Evolutionary conservation across 1,284 basidiomycete genomes (phyloP).

Genomic region (Amylostereum areolatum): DNA sequence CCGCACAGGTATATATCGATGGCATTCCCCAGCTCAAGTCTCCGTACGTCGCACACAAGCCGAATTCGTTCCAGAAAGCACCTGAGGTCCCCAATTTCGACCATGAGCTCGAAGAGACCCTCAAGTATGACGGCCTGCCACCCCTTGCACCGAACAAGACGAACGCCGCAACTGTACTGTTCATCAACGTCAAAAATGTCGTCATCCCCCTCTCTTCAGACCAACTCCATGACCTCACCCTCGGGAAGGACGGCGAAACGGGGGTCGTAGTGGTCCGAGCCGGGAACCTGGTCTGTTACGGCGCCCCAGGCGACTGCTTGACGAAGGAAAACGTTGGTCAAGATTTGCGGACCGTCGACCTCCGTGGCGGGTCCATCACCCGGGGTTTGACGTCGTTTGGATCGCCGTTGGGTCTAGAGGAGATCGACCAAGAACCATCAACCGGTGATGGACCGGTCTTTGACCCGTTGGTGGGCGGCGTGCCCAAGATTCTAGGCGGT

Average conservation of each 20-base stretch:
- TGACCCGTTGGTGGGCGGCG: constrained; percentile 24
- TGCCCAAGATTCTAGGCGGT: constrained; percentile 26
- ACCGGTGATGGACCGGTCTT: constrained; percentile 39
- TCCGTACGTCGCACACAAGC: constrained; percentile 38
- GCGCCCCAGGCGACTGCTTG: constrained; percentile 15
- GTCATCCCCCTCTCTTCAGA: constrained; percentile 17
- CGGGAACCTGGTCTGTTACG: constrained; percentile 39
- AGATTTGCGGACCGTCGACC: constrained; percentile 21
- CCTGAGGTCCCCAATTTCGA: constrained; percentile 59
- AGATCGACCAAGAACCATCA: constrained; percentile 34
- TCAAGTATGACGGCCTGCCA: constrained; percentile 60
- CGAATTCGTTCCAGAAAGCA: constrained; percentile 35
- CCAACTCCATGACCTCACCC: constrained; percentile 16
- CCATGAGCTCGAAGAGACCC: constrained; percentile 43
- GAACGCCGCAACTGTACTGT: constrained; percentile 36
- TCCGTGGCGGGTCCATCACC: constrained; percentile 39
- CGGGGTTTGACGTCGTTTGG: constrained; percentile 31
- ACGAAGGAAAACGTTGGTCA: not conserved
- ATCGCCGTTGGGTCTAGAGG: constrained; percentile 27
- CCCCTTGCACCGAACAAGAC: constrained; percentile 39
- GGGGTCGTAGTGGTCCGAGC: constrained; percentile 32
- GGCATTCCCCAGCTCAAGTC: constrained; percentile 51
- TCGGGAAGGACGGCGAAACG: constrained; percentile 10
- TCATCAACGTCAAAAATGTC: constrained; percentile 52
- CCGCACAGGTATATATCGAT: constrained; percentile 63